A percentile compares a stretch with the other conserved stretches of the same genome.
Conservation (phyloP, 2,329 filamentous ascomycete species). For the Ascochyta pisi region DNA sequence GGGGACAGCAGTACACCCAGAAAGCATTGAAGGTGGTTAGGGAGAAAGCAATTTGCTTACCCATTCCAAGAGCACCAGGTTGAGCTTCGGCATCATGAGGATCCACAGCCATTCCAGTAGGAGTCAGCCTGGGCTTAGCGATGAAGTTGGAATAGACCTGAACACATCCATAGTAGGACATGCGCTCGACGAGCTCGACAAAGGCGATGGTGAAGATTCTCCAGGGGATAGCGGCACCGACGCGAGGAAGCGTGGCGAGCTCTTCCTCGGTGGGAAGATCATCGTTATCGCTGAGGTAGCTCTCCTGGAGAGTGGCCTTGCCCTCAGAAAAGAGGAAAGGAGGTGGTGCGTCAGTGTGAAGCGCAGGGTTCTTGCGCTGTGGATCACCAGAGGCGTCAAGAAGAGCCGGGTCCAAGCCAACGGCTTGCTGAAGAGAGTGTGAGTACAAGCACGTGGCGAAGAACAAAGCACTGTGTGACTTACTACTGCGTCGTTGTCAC, state of each 20-base stretch:
- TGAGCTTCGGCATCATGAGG: slow-evolving; percentile 39
- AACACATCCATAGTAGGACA: slow-evolving; percentile 49
- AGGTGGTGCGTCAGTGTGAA: slow-evolving; percentile 33
- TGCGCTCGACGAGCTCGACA: slow-evolving; percentile 49
- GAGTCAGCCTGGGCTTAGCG: slow-evolving; percentile 34
- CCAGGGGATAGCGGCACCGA: slow-evolving; percentile 45
- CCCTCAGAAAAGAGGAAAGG: slow-evolving; percentile 43
- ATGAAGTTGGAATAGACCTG: slow-evolving; percentile 51
- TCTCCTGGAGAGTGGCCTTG: slow-evolving; percentile 47
- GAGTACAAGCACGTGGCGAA: slow-evolving; percentile 11
- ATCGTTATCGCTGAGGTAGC: slow-evolving; percentile 35
- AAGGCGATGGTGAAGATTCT: slow-evolving; percentile 46
- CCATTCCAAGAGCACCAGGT: slow-evolving; percentile 62
- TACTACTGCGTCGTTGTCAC: slow-evolving; percentile 36
- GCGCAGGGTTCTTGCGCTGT: slow-evolving; percentile 39
- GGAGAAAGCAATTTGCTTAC: slow-evolving; percentile 60
- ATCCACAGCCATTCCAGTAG: slow-evolving; percentile 40
- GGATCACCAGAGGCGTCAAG: slow-evolving; percentile 45
- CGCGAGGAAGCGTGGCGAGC: slow-evolving; percentile 43
- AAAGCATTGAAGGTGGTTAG: slow-evolving; percentile 63
- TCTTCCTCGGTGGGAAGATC: slow-evolving; percentile 46
- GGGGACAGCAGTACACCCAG: slow-evolving; percentile 65
- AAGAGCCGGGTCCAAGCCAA: slow-evolving; percentile 44
- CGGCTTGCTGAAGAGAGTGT: slow-evolving; percentile 30
- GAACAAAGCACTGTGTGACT: slow-evolving; percentile 10